Evolutionary conservation across 495 filamentous ascomycete species (phyloP).

Genomic region (Tuber indicum): DNA sequence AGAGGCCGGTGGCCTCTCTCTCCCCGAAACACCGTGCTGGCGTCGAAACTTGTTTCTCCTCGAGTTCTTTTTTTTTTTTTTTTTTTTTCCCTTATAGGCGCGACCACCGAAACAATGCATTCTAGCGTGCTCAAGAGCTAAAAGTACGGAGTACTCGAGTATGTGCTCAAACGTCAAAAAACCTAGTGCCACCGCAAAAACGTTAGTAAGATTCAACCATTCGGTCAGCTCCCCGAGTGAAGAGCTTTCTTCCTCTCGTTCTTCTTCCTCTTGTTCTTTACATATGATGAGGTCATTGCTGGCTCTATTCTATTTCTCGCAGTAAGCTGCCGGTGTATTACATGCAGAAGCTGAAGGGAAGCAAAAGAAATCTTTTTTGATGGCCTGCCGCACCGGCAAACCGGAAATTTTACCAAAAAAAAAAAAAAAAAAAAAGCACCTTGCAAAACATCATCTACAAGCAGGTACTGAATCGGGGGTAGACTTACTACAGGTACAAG

Average conservation of each 20-base stretch:
- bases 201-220: neutral
- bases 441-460: neutral
- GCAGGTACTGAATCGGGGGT: neutral
- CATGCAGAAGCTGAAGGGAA: slow-evolving; percentile 4
- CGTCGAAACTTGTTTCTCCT: neutral
- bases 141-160: too few relatives aligned
- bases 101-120: neutral
- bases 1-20: neutral
- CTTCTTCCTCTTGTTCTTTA: neutral
- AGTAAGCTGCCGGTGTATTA: neutral
- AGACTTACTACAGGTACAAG: neutral
- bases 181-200: neutral
- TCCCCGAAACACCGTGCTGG: neutral
- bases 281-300: slow-evolving; percentile 1
- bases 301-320: neutral
- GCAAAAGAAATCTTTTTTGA: neutral
- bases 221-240: slow-evolving; percentile 2
- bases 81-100: neutral
- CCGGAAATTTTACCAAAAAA: neutral
- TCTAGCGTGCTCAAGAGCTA: neutral
- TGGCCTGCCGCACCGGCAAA: neutral
- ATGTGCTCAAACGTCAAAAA: neutral
- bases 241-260: neutral
- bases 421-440: neutral
- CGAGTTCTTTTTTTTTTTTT: neutral